Base-by-base conservation (phyloP, 2,329 filamentous ascomycete species). In the Aspergillus fischeri region DNA sequence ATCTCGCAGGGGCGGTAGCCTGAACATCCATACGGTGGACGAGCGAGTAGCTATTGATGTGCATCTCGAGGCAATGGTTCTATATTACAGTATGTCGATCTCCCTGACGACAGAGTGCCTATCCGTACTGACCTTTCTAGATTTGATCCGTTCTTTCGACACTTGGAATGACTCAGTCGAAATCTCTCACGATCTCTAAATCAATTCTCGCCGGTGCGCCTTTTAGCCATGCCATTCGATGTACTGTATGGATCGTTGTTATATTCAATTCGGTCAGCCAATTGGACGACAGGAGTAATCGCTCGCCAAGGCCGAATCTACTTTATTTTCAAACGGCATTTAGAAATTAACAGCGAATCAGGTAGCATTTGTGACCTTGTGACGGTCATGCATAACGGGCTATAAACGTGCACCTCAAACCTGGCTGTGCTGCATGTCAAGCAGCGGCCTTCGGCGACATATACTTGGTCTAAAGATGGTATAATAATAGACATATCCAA, bases 21-120 rank as follows among this genome's bases (percentile, higher is more conserved):
- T 75, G 8, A 80, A 80, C 53, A 78, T 79, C 7, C 80, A 82
- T 63, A 81, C 80, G 0, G 77, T 82, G 1, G 78, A 83, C 63
- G 80, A 83, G 69, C 74, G 71, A 25, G 68, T 82, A 29, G 69
- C 68, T 17, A 71, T 79, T 50, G 67, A 69, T 59, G 75, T 74
- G 20, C 77, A 79, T 65, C 55, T 78, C 44, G 76, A 78, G 59
- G 75, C 67, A 0, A 69, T 78, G 54, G 73, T 73, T 64, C 60
- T 78, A 27, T 77, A 78, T 59, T 78, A 77, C 53, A 75, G 73
- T 77, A 65, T 54, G 63, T 60, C 38, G 29, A 53, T 20, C 21
- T 28, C 27, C 10, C 47, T 35, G 7, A 38, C 42, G 42, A 47
- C 11, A 47, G 28, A 45, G 10, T 5, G 2, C n/a, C 7, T 49